phyloP scores from a whole-genome alignment of 1,139 yeast species.

The Maudiozyma humilis region DNA sequence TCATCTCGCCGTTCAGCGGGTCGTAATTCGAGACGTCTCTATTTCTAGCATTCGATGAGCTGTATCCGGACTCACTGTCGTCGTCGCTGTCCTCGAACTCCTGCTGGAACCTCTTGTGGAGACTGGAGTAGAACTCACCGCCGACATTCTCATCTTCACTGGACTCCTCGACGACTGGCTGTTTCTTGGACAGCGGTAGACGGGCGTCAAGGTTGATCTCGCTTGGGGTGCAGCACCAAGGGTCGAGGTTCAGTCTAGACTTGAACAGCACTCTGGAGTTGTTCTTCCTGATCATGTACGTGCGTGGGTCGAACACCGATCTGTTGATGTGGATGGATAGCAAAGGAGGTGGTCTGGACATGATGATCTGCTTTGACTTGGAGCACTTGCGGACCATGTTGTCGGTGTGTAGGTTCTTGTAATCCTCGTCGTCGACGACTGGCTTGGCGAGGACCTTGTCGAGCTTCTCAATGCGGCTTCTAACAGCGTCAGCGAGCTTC shows the following conservation, averaged over 20 bases:
- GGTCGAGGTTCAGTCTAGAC: conserved; percentile 48
- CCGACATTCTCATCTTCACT: conserved; percentile 30
- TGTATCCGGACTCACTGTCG: conserved; percentile 15
- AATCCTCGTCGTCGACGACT: conserved; percentile 71
- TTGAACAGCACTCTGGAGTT: conserved; percentile 78
- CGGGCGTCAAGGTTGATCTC: conserved; percentile 78
- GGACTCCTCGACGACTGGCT: conserved; percentile 26
- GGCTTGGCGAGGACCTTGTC: conserved; percentile 51
- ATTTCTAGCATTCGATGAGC: conserved; percentile 16
- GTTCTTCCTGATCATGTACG: conserved; percentile 77
- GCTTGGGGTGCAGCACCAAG: conserved; percentile 53
- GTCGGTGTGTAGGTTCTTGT: conserved; percentile 63
- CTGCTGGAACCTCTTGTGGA: conserved; percentile 27
- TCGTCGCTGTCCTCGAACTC: conserved; percentile 32
- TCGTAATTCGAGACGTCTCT: conserved; percentile 24
- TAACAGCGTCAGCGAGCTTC: conserved; percentile 41
- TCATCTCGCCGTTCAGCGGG: conserved; percentile 24
- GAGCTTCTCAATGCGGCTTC: conserved; percentile 47
- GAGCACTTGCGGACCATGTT: conserved; percentile 67
- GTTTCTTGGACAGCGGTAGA: conserved; percentile 59
- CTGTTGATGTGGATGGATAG: conserved; percentile 81
- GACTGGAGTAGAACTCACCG: conserved; percentile 26
- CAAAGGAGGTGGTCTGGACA: conserved; percentile 78
- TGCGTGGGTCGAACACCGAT: conserved; percentile 81
- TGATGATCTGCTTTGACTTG: conserved; percentile 73